These are phyloP conservation scores for Nitzschia sp. DNA, from an alignment of 108 stramenopile genomes.

Conservation along the genomic window DNA sequence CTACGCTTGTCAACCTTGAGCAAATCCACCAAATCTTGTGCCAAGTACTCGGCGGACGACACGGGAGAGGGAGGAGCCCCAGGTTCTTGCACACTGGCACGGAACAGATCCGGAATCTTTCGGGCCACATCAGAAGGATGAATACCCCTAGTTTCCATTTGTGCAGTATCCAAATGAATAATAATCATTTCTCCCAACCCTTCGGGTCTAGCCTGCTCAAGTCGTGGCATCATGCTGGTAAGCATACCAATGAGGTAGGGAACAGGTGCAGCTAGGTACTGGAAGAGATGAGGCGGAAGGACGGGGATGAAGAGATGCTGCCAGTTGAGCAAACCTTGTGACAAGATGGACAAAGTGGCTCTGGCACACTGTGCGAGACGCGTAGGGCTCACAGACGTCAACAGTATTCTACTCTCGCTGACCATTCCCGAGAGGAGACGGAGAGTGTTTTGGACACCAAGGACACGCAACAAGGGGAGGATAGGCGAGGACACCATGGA, in stretches of 20 bases:
- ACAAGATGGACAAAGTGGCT: conserved; percentile 62
- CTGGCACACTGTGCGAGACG: conserved; percentile 70
- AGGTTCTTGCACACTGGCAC: conserved; percentile 12
- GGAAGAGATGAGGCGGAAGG: conserved; percentile 71
- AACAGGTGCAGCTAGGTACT: conserved; percentile 57
- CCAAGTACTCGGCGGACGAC: conserved; percentile 62
- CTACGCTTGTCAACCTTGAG: conserved; percentile 72
- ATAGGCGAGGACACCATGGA: conserved; percentile 57
- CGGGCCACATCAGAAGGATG: conserved; percentile 26
- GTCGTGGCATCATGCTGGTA: conserved; percentile 22
- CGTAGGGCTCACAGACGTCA: conserved; percentile 65
- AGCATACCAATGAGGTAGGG: conserved; percentile 80
- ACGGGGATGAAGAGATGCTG: conserved; percentile 81
- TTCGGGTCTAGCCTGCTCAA: conserved; percentile 39
- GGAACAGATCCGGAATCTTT: conserved; percentile 54
- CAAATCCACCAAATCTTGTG: conserved; percentile 72
- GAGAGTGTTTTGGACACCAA: conserved; percentile 66
- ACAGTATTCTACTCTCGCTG: conserved; percentile 71
- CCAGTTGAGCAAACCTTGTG: conserved; percentile 79
- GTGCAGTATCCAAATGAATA: conserved; percentile 71
- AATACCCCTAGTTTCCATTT: conserved; percentile 71
- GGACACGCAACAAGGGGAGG: conserved; percentile 68
- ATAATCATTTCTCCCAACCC: conserved; percentile 78
- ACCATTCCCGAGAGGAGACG: conserved; percentile 72
- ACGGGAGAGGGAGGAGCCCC: conserved; percentile 28